A percentile compares a stretch with the other conserved stretches of the same genome.
Conservation (phyloP, 768 basidiomycete genomes). For the Suillus plorans region DNA sequence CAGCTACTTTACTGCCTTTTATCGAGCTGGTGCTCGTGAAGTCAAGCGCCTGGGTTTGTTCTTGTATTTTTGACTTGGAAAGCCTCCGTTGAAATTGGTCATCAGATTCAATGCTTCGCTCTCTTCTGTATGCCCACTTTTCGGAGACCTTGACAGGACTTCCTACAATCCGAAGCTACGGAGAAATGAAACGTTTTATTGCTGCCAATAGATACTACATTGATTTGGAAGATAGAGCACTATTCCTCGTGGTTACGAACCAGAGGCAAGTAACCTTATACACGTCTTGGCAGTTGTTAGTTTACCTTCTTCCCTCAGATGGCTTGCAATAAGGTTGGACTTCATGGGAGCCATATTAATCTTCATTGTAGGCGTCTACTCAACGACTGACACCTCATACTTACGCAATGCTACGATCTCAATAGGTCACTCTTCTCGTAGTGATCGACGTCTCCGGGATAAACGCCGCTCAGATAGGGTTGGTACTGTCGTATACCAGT, state of each 20-base stretch:
- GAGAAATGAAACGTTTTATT: conserved; percentile 60
- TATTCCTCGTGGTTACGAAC: conserved; percentile 63
- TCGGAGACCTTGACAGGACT: conserved; percentile 74
- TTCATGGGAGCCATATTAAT: conserved; percentile 61
- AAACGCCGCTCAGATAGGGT: conserved; percentile 66
- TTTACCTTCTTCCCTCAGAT: conserved; percentile 33
- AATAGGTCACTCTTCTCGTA: conserved; percentile 63
- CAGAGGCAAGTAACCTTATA: conserved; percentile 44
- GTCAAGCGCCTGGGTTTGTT: conserved; percentile 53
- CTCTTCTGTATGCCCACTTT: conserved; percentile 74
- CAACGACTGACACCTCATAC: background rate
- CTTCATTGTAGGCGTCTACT: conserved; percentile 43
- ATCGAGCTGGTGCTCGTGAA: conserved; percentile 69
- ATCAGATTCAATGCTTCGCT: conserved; percentile 68
- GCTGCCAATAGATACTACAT: conserved; percentile 63
- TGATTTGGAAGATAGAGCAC: conserved; percentile 73
- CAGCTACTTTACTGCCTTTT: conserved; percentile 64
- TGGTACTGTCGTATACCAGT: conserved; percentile 70
- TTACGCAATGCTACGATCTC: background rate
- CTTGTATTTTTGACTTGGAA: background rate
- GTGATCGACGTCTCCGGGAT: conserved; percentile 56
- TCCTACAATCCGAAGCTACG: conserved; percentile 72
- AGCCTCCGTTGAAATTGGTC: background rate
- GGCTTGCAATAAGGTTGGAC: conserved; percentile 73
- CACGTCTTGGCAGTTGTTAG: background rate